These are phyloP conservation scores for Suhomyces panamericanus DNA, from an alignment of 1,139 yeast genomes.

Conservation along the genomic window DNA sequence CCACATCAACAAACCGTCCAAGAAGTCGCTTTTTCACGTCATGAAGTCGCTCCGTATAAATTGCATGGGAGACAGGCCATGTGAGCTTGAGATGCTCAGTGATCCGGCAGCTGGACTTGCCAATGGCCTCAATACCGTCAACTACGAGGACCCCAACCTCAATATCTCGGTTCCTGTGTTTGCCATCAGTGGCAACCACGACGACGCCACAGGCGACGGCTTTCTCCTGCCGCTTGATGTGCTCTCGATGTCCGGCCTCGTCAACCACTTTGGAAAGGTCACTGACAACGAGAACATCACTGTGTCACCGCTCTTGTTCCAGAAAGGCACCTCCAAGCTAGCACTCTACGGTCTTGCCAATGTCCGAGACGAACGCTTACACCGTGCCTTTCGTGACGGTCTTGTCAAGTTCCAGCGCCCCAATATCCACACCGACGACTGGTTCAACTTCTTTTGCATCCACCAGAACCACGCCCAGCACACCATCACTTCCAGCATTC, in stretches of 20 bases:
- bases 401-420: constrained; percentile 80
- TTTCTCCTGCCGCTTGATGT: constrained; percentile 87
- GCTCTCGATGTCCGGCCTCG: constrained; percentile 74
- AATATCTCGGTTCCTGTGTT: constrained; percentile 91
- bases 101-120: constrained; percentile 68
- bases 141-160: constrained; percentile 86
- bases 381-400: constrained; percentile 78
- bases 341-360: constrained; percentile 90
- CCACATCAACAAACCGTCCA: constrained; percentile 85
- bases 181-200: constrained; percentile 95
- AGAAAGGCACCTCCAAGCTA: constrained; percentile 77
- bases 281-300: constrained; percentile 72
- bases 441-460: constrained; percentile 87
- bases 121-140: constrained; percentile 65
- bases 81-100: constrained; percentile 79
- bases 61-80: constrained; percentile 86
- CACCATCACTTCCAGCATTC: constrained; percentile 77
- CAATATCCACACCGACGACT: constrained; percentile 53
- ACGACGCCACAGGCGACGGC: constrained; percentile 91
- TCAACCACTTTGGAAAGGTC: constrained; percentile 89
- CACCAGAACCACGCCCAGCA: constrained; percentile 89
- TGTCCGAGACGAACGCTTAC: constrained; percentile 85
- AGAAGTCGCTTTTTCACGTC: constrained; percentile 84
- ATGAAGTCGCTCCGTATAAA: constrained; percentile 67
- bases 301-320: constrained; percentile 75